phyloP scores from a whole-genome alignment of 75 land plant species.

The Isoetes taiwanensis region DNA sequence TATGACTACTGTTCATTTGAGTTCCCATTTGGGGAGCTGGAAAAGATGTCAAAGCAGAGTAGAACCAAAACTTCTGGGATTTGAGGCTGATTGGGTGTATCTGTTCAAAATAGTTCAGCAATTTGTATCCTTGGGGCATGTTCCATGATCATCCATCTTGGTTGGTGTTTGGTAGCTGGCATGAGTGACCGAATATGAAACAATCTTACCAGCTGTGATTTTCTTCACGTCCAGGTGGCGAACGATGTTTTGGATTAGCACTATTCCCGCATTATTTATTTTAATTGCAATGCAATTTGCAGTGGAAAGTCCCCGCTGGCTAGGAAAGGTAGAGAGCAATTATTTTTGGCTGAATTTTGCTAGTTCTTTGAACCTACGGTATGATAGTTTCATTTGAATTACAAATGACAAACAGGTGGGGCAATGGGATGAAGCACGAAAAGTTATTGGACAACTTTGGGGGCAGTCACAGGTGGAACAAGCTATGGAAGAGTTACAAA shows the following conservation, averaged over 20 bases:
- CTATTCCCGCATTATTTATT: constrained; percentile 44
- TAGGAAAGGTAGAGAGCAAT: constrained; percentile 47
- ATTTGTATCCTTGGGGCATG: too few relatives aligned
- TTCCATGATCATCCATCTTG: too few relatives aligned
- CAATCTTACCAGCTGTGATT: not conserved
- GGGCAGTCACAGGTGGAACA: constrained; percentile 44
- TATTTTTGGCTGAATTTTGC: not conserved
- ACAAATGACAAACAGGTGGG: constrained; percentile 34
- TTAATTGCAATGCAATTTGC: constrained; percentile 74
- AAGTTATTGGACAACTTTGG: constrained; percentile 50
- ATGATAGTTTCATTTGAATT: not conserved
- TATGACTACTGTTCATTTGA: too few relatives aligned
- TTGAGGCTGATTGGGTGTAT: too few relatives aligned
- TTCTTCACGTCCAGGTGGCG: constrained; percentile 57
- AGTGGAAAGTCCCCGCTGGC: constrained; percentile 92
- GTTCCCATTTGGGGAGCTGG: too few relatives aligned
- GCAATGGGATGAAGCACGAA: constrained; percentile 47
- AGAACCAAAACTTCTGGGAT: too few relatives aligned
- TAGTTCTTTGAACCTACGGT: not conserved
- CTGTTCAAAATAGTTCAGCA: too few relatives aligned
- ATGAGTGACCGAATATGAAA: too few relatives aligned
- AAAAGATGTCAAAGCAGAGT: too few relatives aligned
- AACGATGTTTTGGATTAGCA: constrained; percentile 56
- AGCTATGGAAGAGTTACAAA: constrained; percentile 52
- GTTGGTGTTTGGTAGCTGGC: too few relatives aligned